Evolutionary conservation across 257 asterid genomes (phyloP), one percentile per base, ranked within the genome.

Genomic region (Petunia secreta): DNA sequence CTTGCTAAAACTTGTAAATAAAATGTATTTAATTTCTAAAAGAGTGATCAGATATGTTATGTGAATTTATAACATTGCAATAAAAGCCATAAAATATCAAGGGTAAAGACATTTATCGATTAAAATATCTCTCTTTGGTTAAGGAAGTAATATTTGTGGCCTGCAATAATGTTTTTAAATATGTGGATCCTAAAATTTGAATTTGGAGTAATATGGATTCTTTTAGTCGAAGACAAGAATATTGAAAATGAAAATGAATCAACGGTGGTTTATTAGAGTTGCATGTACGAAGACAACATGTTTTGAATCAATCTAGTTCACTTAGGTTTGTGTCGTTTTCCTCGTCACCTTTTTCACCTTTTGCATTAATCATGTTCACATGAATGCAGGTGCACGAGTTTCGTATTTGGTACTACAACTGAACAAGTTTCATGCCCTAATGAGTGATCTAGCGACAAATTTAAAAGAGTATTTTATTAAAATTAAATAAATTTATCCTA

Each of bases 61-160:
- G 38, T 77, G 43, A 59, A 59, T 46, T 48, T 60, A 80, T 15
- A 74, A 13, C 13, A 50, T 1, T 73, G 75, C 62, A 7, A 65
- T 25, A 81, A 54, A 75, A 25, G 25, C 38, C 13, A 4, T 2
- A 38, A 52, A 60, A 80, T 4, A 75, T 63, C 62, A 82, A 15
- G 75, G 46, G 46, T 79, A 41, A 75, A 73, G 83, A 81, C 10
- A 86, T 66, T 81, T 52, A 75, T 15, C 15, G 50, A 36, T 9
- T 8, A 41, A 3, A 48, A 60, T 41, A 8, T 65, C 63, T 50
- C 16, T 41, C 44, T 25, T 65, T 63, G 36, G 8, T 79, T 73
- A 11, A 67, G 75, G 63, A 68, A 78, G 53, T 55, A 55, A n/a
- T 76, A 58, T 55, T 75, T 84, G 80, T 84, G 81, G 86, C 76